These are phyloP conservation scores for Prototheca wickerhamii DNA, from an alignment of 163 green algal species.

Conservation along the genomic window DNA sequence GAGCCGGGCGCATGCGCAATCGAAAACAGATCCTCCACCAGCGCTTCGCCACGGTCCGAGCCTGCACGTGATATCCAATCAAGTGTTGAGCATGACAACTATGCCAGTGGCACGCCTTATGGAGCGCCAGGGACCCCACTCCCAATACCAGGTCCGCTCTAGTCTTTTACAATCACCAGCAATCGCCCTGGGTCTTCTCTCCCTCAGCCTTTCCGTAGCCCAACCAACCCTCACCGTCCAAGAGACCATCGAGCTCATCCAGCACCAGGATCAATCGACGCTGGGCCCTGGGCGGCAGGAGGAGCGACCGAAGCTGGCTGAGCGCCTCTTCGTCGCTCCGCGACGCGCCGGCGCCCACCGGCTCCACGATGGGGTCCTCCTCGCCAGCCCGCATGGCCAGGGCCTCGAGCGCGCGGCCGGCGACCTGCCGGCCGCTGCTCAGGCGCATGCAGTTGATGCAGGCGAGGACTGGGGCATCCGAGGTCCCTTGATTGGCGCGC, in stretches of 20 bases:
- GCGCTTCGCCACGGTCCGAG: constrained; percentile 12
- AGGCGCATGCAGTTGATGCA: constrained; percentile 61
- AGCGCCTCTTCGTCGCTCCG: neutral
- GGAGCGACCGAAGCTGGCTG: no score
- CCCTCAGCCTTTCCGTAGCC: neutral
- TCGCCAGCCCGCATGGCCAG: constrained; percentile 4
- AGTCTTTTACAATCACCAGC: neutral
- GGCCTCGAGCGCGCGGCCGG: neutral
- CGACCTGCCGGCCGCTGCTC: constrained; percentile 11
- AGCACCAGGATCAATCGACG: constrained; percentile 34
- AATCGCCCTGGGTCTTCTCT: neutral
- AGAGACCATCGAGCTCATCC: constrained; percentile 54
- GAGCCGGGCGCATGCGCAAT: constrained; percentile 29
- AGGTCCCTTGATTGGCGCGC: neutral
- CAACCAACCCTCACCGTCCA: constrained; percentile 11
- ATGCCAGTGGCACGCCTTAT: neutral
- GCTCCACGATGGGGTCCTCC: neutral
- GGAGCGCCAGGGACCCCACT: no score
- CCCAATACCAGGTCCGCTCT: no score
- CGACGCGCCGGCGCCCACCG: neutral
- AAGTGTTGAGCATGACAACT: neutral
- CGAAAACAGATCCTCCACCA: constrained; percentile 45
- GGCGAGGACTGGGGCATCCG: constrained; percentile 27
- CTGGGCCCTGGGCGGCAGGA: neutral
- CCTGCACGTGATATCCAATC: neutral